These are phyloP conservation scores for Eucalyptus marginata DNA, from an alignment of 345 rosid species.

Conservation along the genomic window DNA sequence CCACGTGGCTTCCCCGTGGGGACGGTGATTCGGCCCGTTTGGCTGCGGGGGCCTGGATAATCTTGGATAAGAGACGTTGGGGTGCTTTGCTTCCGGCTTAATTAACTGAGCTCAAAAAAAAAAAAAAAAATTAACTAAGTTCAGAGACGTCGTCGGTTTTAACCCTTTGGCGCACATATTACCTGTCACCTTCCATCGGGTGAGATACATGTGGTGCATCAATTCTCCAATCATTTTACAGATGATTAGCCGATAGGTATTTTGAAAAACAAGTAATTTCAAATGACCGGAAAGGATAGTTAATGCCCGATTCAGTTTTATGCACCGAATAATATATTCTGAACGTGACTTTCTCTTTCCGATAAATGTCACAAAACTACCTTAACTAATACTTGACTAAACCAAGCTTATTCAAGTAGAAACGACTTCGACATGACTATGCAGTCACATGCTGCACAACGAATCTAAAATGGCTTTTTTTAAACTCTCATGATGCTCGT, in stretches of 20 bases:
- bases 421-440: fast-evolving
- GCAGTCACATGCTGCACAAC: fast-evolving
- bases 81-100: neutral
- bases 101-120: neutral
- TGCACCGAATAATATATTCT: neutral
- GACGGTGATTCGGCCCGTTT: neutral
- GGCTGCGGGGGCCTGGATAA: neutral
- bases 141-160: neutral
- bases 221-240: neutral
- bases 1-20: neutral
- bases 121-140: neutral
- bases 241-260: too few relatives aligned
- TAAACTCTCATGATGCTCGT: fast-evolving
- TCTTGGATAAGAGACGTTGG: neutral
- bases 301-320: neutral
- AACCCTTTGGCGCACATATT: fast-evolving
- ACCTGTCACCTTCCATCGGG: neutral
- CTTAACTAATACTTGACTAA: neutral
- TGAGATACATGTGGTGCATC: neutral
- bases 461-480: neutral
- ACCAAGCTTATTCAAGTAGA: neutral
- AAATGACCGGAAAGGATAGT: neutral
- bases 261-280: neutral
- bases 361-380: neutral
- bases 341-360: neutral